Base-by-base conservation (phyloP, 1,284 basidiomycete genomes). In the Cystobasidium sp. region DNA sequence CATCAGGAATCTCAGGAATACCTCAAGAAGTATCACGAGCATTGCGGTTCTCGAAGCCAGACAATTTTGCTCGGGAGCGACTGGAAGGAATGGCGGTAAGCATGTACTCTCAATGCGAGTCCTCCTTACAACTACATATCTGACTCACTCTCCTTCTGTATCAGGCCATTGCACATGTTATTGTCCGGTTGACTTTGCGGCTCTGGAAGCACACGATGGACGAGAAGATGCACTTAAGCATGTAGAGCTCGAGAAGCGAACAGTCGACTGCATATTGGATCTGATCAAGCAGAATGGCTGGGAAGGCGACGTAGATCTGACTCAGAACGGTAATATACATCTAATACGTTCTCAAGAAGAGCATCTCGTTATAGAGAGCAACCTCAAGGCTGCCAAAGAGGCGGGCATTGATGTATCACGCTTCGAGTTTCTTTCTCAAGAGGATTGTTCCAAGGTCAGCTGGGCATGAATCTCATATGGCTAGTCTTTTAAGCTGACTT, bases 21-120 rank as follows among this genome's bases (percentile, higher is more conserved):
- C 49, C 1, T 55, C 37, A 47, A 41, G 70, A 4, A 58, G 41
- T n/a, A 52, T 73, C 0, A 66, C 70, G 5, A 62, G 53, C 16
- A 73, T 87, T 1, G 86, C 88, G 4, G 84, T 92, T 14, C 80
- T 92, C 14, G 91, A 92, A 79, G 91, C 90, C 3, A 84, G 91
- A 79, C 88, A 90, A 74, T 92, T 92, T 79, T 92, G 91, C 80
- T 88, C 89, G 46, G 91, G 90, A n/a, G 91, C 91, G 31, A 92
- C 90, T 62, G 90, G 90, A 89, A 75, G 65, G 82, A 78, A 14
- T 49, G 69, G 63, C 52, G 66, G 52, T 61, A n/a, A 65, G 71
- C 55, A 16, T 43, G 51, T 1, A 53, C 9, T 16, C 1, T 31
- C n/a, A 31, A 14, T 41, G 14, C 8, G 5, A 18, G 9, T 6